These are phyloP conservation scores for Uncinocarpus reesii DNA, from an alignment of 2,329 filamentous ascomycete genomes.

Conservation along the genomic window DNA sequence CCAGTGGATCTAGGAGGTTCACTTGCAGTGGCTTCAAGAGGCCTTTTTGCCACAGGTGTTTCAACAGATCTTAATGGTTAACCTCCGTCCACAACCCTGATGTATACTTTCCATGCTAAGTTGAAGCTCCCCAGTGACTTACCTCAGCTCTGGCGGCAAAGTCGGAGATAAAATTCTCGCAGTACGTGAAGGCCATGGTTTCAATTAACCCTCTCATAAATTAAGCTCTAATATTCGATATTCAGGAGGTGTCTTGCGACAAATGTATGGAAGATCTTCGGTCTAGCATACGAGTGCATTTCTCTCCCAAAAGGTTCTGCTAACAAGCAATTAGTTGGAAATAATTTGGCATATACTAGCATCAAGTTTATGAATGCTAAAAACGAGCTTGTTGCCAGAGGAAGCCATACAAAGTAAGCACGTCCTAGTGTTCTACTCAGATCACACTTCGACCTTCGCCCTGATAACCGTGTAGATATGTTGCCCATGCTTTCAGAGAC, in stretches of 20 bases:
- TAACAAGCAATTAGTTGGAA: conserved; percentile 43
- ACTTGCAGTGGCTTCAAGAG: conserved; percentile 54
- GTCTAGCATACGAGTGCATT: background rate
- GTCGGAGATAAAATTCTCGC: conserved; percentile 50
- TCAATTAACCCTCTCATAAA: too few relatives aligned
- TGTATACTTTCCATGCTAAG: background rate
- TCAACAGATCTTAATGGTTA: conserved; percentile 54
- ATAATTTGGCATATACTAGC: conserved; percentile 54
- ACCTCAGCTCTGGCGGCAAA: conserved; percentile 53
- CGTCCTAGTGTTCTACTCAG: background rate
- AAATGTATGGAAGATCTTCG: conserved; percentile 43
- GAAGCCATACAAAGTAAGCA: conserved; percentile 55
- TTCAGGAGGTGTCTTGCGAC: conserved; percentile 51
- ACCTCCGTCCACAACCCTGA: background rate
- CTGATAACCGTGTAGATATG: conserved; percentile 35
- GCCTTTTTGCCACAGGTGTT: conserved; percentile 56
- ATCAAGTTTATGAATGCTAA: conserved; percentile 52
- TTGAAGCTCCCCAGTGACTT: conserved; percentile 42
- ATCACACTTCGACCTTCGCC: background rate
- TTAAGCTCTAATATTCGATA: too few relatives aligned
- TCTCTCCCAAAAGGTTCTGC: background rate
- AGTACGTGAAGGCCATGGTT: conserved; percentile 30
- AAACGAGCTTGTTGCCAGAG: conserved; percentile 51
- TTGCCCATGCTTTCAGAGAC: conserved; percentile 52
- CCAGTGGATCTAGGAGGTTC: conserved; percentile 56